Conservation (phyloP, 164 flowering plant species). For the Echeveria elegans region DNA sequence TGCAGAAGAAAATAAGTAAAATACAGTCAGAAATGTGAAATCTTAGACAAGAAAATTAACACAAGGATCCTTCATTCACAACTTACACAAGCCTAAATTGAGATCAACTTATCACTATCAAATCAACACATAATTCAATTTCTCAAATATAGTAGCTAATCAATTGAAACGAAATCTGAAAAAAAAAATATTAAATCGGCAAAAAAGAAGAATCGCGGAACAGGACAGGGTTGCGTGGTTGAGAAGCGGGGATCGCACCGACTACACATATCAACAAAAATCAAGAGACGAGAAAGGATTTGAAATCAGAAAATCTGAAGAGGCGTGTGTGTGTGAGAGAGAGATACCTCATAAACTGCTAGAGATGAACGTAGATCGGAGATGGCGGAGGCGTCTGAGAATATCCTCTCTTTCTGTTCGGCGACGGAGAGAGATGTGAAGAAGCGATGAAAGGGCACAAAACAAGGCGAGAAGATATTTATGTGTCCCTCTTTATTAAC, state of each 20-base stretch:
- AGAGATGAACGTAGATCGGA: not conserved
- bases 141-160: no score
- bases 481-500: not conserved
- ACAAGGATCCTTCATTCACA: not conserved
- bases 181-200: no score
- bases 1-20: constrained; percentile 21
- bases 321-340: not conserved
- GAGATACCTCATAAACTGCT: not conserved
- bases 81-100: no score
- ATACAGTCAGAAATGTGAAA: not conserved
- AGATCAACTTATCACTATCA: no score
- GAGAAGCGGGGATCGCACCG: no score
- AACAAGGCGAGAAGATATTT: not conserved
- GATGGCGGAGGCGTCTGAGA: not conserved
- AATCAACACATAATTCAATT: no score
- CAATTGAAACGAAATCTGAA: no score
- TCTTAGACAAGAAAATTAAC: not conserved
- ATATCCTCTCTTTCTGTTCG: no score
- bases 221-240: no score
- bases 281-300: no score
- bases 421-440: not conserved
- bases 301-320: no score
- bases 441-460: not conserved
- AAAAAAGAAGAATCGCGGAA: no score
- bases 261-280: not conserved